Percentiles rank a stretch among this genome's conserved stretches.
phyloP scores from a whole-genome alignment of 768 basidiomycete genomes.

The Lactarius deliciosus region DNA sequence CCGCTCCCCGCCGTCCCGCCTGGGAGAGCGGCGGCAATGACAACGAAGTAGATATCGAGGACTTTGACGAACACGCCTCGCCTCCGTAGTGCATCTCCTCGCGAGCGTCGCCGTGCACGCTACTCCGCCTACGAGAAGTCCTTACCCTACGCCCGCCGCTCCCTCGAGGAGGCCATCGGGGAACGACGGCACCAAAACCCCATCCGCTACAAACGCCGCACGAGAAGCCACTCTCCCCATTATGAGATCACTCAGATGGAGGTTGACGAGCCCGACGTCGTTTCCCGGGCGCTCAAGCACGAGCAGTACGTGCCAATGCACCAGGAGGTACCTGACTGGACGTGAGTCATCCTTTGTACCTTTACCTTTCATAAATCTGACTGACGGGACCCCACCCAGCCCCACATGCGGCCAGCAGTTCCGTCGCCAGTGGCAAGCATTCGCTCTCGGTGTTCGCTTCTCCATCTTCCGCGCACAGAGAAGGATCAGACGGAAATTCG shows the following conservation, averaged over 20 bases:
- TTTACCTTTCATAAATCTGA: constrained; percentile 3
- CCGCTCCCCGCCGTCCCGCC: constrained; percentile 33
- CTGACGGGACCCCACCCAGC: constrained; percentile 34
- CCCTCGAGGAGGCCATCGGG: constrained; percentile 22
- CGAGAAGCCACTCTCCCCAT: constrained; percentile 24
- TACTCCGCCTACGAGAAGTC: constrained; percentile 24
- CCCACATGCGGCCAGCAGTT: constrained; percentile 59
- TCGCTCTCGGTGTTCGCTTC: constrained; percentile 56
- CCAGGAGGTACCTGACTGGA: constrained; percentile 25
- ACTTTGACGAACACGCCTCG: constrained; percentile 23
- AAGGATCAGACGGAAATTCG: constrained; percentile 34
- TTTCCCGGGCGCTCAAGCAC: constrained; percentile 12
- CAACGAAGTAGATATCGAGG: constrained; percentile 26
- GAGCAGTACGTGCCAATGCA: constrained; percentile 21
- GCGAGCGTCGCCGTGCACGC: constrained; percentile 29
- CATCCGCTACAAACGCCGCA: constrained; percentile 26
- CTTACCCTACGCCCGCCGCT: constrained; percentile 24
- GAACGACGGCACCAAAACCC: constrained; percentile 10
- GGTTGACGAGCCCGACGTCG: constrained; percentile 1
- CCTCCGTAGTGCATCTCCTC: constrained; percentile 20
- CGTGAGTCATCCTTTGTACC: constrained; percentile 24
- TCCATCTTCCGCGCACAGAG: constrained; percentile 54
- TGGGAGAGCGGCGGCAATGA: constrained; percentile 40
- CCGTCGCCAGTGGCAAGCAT: constrained; percentile 60
- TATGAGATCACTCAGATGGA: constrained; percentile 4